Evolutionary conservation across 2,329 filamentous ascomycete species (phyloP), one percentile per base, ranked within the genome.

Genomic region (Phialophora verrucosa): DNA sequence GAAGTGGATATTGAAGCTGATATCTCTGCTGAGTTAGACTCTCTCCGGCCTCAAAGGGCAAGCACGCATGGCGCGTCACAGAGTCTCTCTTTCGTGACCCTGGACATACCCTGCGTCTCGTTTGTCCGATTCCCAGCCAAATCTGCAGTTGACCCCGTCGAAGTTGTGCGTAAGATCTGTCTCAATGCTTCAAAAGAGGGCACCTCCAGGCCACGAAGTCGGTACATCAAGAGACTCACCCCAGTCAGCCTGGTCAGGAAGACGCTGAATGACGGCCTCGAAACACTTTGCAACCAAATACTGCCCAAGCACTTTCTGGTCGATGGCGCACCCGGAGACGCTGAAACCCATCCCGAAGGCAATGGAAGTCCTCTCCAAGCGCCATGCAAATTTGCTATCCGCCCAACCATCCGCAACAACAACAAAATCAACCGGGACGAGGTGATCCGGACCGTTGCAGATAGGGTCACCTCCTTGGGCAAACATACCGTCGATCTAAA

Each of bases 401-500:
- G 87, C 12, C 83, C 87, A 35, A 85, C 83, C 2, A 82, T 88
- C 57, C 83, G 87, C 56, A 87, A 87, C 71, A 86, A 89, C 74
- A 83, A 82, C 63, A 81, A 83, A 60, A 80, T 88, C 71, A 82
- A 80, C 49, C 80, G 87, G 69, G 85, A 88, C 69, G 73, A 74
- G n/a, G 77, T 89, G 50, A 89, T 89, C 76, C 84, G 84, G 71
- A 83, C 80, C 49, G 82, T 90, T 17, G 87, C 87, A 32, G 78
- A 80, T 66, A 78, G 81, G 32, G 85, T 89, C n/a, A 51, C 50
- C 23, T 49, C 44, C 14, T 51, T 71, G 11, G 69, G 71, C 23
- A 81, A 81, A 38, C 87, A 89, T 73, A 81, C 79, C 29, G 87
- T 90, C 53, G 84, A 89, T 74, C 78, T 90, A 42, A 86, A 83